Percentiles rank a stretch among this genome's conserved stretches.
Conservation (phyloP, 306 rosid genomes). For the Acacia crassicarpa region DNA sequence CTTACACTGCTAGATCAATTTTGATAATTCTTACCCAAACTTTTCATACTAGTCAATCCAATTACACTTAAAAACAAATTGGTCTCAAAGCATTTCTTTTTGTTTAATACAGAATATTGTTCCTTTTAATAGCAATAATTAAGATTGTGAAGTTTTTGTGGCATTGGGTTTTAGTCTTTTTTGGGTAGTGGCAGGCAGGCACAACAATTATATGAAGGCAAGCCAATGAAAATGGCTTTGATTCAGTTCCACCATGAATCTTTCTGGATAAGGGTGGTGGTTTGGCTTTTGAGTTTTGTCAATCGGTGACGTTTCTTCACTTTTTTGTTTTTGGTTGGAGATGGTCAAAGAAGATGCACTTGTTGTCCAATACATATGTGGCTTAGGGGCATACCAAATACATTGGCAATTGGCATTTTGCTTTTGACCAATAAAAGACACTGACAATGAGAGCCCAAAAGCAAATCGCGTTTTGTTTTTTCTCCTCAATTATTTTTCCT, state of each 20-base stretch:
- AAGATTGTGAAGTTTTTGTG: not conserved
- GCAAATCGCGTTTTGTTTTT: slow-evolving; percentile 20
- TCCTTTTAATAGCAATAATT: not conserved
- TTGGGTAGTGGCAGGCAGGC: not conserved
- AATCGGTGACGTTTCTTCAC: not conserved
- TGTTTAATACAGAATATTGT: not conserved
- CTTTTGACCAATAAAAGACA: slow-evolving; percentile 37
- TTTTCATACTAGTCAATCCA: not conserved
- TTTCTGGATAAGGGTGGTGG: not conserved
- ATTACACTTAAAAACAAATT: not conserved
- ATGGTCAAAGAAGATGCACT: not conserved
- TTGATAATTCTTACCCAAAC: not conserved
- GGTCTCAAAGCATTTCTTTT: not conserved
- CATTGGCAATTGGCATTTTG: not conserved
- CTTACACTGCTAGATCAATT: not conserved
- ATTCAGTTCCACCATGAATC: slow-evolving; percentile 7
- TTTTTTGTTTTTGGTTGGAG: not conserved
- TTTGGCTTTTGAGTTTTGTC: not conserved
- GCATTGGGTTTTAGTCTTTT: not conserved
- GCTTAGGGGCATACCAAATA: not conserved
- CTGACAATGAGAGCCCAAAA: not conserved
- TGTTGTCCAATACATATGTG: slow-evolving; percentile 31
- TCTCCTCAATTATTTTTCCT: not conserved
- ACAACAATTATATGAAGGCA: not conserved
- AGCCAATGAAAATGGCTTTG: not conserved